A percentile compares a stretch with the other conserved stretches of the same genome.
phyloP scores from a whole-genome alignment of 2,329 filamentous ascomycete genomes.

The Fusarium acutatum region DNA sequence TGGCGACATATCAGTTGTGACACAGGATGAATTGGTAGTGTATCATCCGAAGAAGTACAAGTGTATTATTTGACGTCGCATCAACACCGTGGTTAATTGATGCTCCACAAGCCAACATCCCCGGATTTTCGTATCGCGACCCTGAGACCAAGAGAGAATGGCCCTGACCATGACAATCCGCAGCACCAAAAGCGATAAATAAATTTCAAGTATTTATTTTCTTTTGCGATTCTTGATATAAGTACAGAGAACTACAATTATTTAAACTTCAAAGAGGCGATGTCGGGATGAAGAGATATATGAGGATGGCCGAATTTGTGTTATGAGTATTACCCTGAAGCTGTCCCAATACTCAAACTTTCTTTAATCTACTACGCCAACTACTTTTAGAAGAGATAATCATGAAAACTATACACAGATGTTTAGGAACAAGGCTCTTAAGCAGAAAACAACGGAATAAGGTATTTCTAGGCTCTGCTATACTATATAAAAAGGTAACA shows the following conservation, averaged over 20 bases:
- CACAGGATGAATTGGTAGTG: not conserved
- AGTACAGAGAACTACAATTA: too few relatives aligned
- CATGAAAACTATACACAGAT: fast-evolving
- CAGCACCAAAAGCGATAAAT: not conserved
- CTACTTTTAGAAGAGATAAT: not conserved
- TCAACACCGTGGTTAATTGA: not conserved
- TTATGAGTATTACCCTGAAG: constrained; percentile 13
- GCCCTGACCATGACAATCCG: not conserved
- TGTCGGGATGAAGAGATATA: fast-evolving
- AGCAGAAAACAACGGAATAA: fast-evolving
- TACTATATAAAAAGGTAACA: not conserved
- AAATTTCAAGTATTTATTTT: fast-evolving
- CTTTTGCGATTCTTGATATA: not conserved
- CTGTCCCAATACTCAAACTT: not conserved
- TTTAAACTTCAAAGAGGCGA: not conserved
- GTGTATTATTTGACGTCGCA: not conserved
- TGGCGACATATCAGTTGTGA: not conserved
- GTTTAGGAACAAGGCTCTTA: fast-evolving
- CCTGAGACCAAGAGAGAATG: fast-evolving
- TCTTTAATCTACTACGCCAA: not conserved
- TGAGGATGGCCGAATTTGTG: not conserved
- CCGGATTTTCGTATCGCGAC: not conserved
- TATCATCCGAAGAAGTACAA: not conserved
- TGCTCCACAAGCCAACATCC: not conserved
- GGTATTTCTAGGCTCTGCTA: not conserved